Base-by-base conservation (phyloP, 1,139 yeast genomes). In the Scheffersomyces illinoinensis region DNA sequence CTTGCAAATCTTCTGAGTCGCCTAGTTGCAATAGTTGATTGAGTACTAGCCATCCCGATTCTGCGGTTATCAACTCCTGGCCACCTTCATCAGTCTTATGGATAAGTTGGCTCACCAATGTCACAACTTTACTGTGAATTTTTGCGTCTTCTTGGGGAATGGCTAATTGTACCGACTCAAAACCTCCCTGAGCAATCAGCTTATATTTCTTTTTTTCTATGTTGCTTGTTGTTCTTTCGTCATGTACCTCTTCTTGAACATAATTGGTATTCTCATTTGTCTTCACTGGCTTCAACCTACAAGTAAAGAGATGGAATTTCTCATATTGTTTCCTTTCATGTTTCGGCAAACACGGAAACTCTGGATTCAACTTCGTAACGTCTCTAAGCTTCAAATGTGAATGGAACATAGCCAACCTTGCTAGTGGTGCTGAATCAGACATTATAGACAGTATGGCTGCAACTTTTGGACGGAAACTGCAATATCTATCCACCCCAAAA, bases 381-480 rank as follows among this genome's bases (percentile, higher is more conserved):
- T 50, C 43, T 19, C 54, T 59, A 19, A 55, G 52, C 49, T 60
- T 56, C 26, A 71, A 52, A 57, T 71, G 74, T 17, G 68, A 59
- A 33, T 63, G 63, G 7, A 71, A 51, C 70, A 71, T 66, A 18
- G 61, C 59, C 47, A 71, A 62, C 56, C 75, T 60, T 20, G 58
- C 51, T 21, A 54, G 43, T 10, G 57, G 47, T 4, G 53, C 49
- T 4, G 54, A 50, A 23, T 20, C 43, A 43, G 24, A 50, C 47
- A 24, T 33, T 33, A 33, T 50, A 54, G 26, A n/a, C 33, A n/a
- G 33, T 43, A 19, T 33, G 24, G 14, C 17, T 19, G 21, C 17
- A 51, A 19, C 39, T 23, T 19, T 18, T 20, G 54, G n/a, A 39
- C 47, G 2, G 39, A 39, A 23, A 19, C 33, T 23, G 26, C 14